Percentiles rank a stretch among this genome's conserved stretches.
Evolutionary conservation across 106 monocot genomes (phyloP).

Genomic region (Dendrobium chrysotoxum): DNA sequence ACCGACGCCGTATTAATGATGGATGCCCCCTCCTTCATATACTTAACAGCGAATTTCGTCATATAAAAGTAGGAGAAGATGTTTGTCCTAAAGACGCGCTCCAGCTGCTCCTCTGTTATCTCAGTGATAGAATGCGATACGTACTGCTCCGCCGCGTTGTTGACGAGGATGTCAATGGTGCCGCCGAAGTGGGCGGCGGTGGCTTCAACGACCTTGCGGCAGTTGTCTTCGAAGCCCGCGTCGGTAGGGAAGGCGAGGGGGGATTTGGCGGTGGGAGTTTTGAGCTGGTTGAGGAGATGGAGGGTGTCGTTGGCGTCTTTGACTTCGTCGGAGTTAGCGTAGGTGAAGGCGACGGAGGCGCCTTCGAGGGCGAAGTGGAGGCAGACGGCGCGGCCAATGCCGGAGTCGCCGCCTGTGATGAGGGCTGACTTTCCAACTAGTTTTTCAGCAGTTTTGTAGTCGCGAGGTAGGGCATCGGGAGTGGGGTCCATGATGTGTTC

Average conservation of each 20-base stretch:
- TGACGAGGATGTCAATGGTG: conserved; percentile 59
- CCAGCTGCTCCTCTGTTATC: conserved; percentile 45
- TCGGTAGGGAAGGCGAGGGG: conserved; percentile 58
- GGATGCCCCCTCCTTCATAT: conserved; percentile 41
- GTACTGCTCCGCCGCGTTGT: conserved; percentile 72
- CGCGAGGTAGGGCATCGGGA: conserved; percentile 26
- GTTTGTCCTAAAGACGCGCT: conserved; percentile 63
- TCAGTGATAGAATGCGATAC: conserved; percentile 19
- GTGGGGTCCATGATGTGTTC: conserved; percentile 64
- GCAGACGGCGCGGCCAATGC: conserved; percentile 68
- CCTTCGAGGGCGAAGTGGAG: conserved; percentile 53
- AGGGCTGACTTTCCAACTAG: conserved; percentile 60
- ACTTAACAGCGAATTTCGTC: conserved; percentile 51
- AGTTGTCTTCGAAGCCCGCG: conserved; percentile 56
- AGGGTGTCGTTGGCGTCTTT: conserved; percentile 60
- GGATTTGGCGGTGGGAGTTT: conserved; percentile 21
- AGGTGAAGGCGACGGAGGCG: conserved; percentile 71
- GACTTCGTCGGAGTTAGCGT: conserved; percentile 45
- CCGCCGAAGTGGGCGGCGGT: conserved; percentile 40
- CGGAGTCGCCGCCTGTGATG: conserved; percentile 81
- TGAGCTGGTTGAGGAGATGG: conserved; percentile 25
- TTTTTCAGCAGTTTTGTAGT: conserved; percentile 66
- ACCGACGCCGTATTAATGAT: conserved; percentile 70
- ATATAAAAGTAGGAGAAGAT: conserved; percentile 61
- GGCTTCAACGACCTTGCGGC: conserved; percentile 41